A percentile compares a stretch with the other conserved stretches of the same genome.
Evolutionary conservation across 805 yeast genomes (phyloP).

Genomic region (Ogataea pilisensis): DNA sequence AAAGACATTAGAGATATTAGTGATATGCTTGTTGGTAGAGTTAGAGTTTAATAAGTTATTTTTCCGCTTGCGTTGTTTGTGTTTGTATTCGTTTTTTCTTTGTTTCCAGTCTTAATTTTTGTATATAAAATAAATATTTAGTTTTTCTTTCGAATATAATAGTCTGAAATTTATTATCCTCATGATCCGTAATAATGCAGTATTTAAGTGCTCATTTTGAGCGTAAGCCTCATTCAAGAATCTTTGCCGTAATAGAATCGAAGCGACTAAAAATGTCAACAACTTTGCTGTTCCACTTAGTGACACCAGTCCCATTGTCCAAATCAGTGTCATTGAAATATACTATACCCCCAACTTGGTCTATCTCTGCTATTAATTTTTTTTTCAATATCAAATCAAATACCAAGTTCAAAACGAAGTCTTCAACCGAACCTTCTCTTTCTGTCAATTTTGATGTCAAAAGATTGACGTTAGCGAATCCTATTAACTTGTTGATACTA

Average conservation of each 20-base stretch:
- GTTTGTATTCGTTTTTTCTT: neutral
- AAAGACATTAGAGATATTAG: conserved; percentile 66
- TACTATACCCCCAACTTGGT: conserved; percentile 18
- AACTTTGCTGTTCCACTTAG: conserved; percentile 6
- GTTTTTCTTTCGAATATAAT: no score
- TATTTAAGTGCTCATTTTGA: no score
- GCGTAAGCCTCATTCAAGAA: conserved; percentile 2
- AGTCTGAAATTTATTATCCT: no score
- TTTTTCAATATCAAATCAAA: conserved; percentile 18
- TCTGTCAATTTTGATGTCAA: neutral
- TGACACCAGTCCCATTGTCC: neutral
- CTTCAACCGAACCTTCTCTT: conserved; percentile 1
- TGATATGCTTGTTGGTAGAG: conserved; percentile 80
- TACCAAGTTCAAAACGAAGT: conserved; percentile 13
- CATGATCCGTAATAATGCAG: no score
- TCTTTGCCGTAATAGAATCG: conserved; percentile 7
- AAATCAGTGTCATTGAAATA: conserved; percentile 12
- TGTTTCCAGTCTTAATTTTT: neutral
- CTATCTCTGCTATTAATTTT: conserved; percentile 22
- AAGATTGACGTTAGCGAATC: conserved; percentile 2
- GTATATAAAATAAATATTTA: neutral
- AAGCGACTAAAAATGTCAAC: conserved; percentile 10
- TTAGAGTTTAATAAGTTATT: conserved; percentile 12
- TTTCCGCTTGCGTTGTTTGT: neutral
- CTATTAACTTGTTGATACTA: conserved; percentile 12